Conservation (phyloP, 495 filamentous ascomycete genomes). For the Poronia punctata region DNA sequence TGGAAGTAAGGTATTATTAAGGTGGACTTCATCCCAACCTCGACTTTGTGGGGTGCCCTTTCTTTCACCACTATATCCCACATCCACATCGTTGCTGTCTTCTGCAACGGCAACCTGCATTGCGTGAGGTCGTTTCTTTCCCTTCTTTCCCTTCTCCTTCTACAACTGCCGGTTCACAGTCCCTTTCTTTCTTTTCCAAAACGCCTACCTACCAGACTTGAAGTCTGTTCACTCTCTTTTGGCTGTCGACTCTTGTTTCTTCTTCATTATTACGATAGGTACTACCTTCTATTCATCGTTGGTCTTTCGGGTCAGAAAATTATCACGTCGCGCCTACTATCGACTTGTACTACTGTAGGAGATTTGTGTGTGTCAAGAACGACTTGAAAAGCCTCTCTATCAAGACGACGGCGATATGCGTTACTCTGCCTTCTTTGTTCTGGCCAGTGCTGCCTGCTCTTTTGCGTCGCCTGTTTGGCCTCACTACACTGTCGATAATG, state of each 20-base stretch:
- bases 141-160: conserved; percentile 3
- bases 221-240: conserved; percentile 16
- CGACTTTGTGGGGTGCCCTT: background rate
- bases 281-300: too few relatives aligned
- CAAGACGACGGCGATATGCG: conserved; percentile 9
- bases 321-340: background rate
- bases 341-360: background rate
- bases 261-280: too few relatives aligned
- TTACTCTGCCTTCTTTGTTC: conserved; percentile 3
- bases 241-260: background rate
- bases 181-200: conserved; percentile 7
- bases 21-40: background rate
- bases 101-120: too few relatives aligned
- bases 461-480: conserved; percentile 19
- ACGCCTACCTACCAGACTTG: conserved; percentile 14
- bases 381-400: too few relatives aligned
- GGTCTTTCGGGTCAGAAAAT: too few relatives aligned
- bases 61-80: background rate
- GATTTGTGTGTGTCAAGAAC: too few relatives aligned
- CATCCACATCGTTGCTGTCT: too few relatives aligned
- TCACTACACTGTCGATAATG: conserved; percentile 18
- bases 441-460: conserved; percentile 3
- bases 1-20: conserved; percentile 3
- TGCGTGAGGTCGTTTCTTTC: conserved; percentile 2
- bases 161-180: conserved; percentile 13